A percentile compares a stretch with the other conserved stretches of the same genome.
Conservation (phyloP, 2,329 filamentous ascomycete species). For the Nemania bipapillata region DNA sequence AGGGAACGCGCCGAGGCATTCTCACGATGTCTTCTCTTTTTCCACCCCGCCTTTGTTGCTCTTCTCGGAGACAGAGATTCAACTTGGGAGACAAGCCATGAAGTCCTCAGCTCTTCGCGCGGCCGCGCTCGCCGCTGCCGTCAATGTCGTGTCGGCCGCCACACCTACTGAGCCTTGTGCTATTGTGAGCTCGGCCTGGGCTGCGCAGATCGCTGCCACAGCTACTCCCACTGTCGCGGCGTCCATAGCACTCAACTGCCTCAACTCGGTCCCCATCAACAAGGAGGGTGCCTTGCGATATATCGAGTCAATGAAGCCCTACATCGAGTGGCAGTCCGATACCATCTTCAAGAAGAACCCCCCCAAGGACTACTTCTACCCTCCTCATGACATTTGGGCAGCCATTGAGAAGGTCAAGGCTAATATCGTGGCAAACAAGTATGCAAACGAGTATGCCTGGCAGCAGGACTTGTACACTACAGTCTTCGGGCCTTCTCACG, state of each 20-base stretch:
- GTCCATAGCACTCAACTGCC: constrained; percentile 54
- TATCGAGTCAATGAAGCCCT: constrained; percentile 55
- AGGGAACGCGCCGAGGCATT: constrained; percentile 13
- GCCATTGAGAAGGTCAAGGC: constrained; percentile 51
- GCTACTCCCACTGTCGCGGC: constrained; percentile 53
- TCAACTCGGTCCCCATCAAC: constrained; percentile 56
- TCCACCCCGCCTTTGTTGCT: constrained; percentile 20
- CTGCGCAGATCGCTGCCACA: constrained; percentile 45
- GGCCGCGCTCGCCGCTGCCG: constrained; percentile 31
- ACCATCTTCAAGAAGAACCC: constrained; percentile 54
- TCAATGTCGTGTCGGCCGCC: constrained; percentile 27
- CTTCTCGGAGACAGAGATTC: constrained; percentile 24
- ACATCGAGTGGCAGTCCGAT: constrained; percentile 57
- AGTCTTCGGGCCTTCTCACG: constrained; percentile 55
- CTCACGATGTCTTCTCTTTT: constrained; percentile 17
- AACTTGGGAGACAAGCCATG: constrained; percentile 24
- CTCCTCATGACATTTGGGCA: constrained; percentile 54
- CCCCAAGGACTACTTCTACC: constrained; percentile 54
- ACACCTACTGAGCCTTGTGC: constrained; percentile 48
- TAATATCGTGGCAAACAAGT: constrained; percentile 51
- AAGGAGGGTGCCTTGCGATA: constrained; percentile 55
- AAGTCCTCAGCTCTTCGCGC: constrained; percentile 36
- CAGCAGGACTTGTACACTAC: constrained; percentile 55
- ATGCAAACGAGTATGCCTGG: constrained; percentile 56
- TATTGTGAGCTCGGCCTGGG: constrained; percentile 49